Evolutionary conservation across 176 grass and related monocot species (phyloP), one percentile per base, ranked within the genome.

Genomic region (Aegilops longissima): DNA sequence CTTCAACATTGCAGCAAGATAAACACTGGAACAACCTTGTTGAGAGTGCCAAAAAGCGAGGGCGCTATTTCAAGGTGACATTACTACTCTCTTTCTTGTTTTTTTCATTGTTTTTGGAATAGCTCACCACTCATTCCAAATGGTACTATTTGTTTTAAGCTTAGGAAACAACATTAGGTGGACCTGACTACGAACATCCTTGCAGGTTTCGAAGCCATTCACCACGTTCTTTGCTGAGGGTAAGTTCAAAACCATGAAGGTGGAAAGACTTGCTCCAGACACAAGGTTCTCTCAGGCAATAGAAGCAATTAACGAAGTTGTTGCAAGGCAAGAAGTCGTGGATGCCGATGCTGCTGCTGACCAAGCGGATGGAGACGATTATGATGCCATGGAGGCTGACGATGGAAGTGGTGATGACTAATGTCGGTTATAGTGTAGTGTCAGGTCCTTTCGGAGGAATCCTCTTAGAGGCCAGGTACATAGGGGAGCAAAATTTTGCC

Each of bases 21-120:
- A 58, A 92, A 71, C 96, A 98, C 82, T 95, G 96, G 96, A 86
- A 89, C 70, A 98, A 89, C 76, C 88, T 98, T 77, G 90, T 98
- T 12, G 87, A 89, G 42, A 98, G 90, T 86, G 93, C 96, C 65
- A 93, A 91, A 93, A 93, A 95, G n/a, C 82, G 92, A 56, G 76
- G 71, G 10, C 30, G 73, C 70, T 92, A 86, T 73, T 91, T 90
- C 71, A 86, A 94, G 93, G 96, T 95, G 38, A 51, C 24, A 59
- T 77, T 16, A 7, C 71, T 83, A 42, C 40, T 42, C 8, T 10
- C 40, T 10, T 42, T 40, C 38, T 40, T 7, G 8, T 2, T 42
- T 42, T 9, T 42, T 42, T 42, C 40, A 42, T 42, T 42, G 40
- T 10, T 11, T 42, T 42, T 42, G 2, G 40, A 42, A 11, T 42